Evolutionary conservation across 768 basidiomycete species (phyloP).

Genomic region (Pleurotus cornucopiae): DNA sequence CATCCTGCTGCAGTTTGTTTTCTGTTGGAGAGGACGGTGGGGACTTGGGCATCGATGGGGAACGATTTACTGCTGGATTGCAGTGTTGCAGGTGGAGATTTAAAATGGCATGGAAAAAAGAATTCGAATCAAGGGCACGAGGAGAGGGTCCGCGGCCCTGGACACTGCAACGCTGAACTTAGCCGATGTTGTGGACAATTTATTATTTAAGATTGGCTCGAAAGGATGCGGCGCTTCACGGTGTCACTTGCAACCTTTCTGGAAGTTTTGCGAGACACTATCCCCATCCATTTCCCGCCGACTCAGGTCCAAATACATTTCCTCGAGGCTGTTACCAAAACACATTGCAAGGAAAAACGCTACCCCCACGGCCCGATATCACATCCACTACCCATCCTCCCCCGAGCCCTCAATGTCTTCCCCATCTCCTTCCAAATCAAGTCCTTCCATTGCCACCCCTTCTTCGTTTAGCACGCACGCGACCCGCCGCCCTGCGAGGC

Average conservation of each 20-base stretch:
- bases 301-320: constrained; percentile 6
- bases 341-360: not conserved
- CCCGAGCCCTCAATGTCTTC: constrained; percentile 42
- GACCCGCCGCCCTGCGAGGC: constrained; percentile 67
- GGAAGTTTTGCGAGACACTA: constrained; percentile 34
- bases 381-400: constrained; percentile 21
- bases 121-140: constrained; percentile 68
- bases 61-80: constrained; percentile 24
- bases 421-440: constrained; percentile 74
- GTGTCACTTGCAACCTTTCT: constrained; percentile 38
- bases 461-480: constrained; percentile 67
- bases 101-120: constrained; percentile 65
- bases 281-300: constrained; percentile 28
- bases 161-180: constrained; percentile 32
- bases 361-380: constrained; percentile 12
- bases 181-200: constrained; percentile 46
- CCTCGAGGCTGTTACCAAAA: not conserved
- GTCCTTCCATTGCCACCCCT: constrained; percentile 62
- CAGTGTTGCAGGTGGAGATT: constrained; percentile 30
- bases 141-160: constrained; percentile 58
- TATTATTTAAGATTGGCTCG: constrained; percentile 52
- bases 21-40: constrained; percentile 25
- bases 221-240: constrained; percentile 40
- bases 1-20: constrained; percentile 30
- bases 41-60: constrained; percentile 37